Base-by-base conservation (phyloP, 2,329 filamentous ascomycete genomes). In the Grosmannia penicillata region DNA sequence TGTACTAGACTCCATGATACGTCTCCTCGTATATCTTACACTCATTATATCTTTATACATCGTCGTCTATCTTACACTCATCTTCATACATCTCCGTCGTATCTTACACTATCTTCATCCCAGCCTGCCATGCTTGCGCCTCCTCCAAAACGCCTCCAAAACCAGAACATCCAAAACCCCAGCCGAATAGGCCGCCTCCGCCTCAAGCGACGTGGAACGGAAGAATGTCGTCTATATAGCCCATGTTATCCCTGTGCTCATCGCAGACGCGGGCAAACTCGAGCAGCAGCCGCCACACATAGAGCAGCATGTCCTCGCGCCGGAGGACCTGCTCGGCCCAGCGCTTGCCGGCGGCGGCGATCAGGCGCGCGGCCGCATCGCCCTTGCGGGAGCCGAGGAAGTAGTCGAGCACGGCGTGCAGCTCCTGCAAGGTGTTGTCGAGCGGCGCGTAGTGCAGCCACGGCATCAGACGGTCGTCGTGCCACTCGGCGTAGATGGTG, bases 391-490 rank as follows among this genome's bases (percentile, higher is more conserved):
- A 60, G 31, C 70, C 67, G 32, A 28, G 21, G 43, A 83, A 79
- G 53, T 75, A 83, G 35, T 75, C 70, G 48, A 82, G 57, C 9
- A 78, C 63, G 9, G 68, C 67, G 47, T 80, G 82, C 9, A 82
- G 52, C 33, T 84, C 81, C 37, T 70, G 61, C 42, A 74, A 79
- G 2, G 70, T 70, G 49, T 79, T 79, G 53, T 82, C 76, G 49
- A 85, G 65, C 2, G 81, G 80, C 1, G 77, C 71, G 48, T 81
- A 85, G 55, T 86, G 81, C 45, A 70, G 60, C 80, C 80, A 86
- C 0, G 78, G 72, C 13, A 73, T 58, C 1, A 85, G 61, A 7
- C 80, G 66, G 31, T 71, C 67, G 51, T 84, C 79, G 51, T 84
- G 79, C 81, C 81, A 85, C 53, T 85, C 81, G 8, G 70, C 61